phyloP scores from a whole-genome alignment of 768 basidiomycete genomes.

The Termitomyces bulborhizus region DNA sequence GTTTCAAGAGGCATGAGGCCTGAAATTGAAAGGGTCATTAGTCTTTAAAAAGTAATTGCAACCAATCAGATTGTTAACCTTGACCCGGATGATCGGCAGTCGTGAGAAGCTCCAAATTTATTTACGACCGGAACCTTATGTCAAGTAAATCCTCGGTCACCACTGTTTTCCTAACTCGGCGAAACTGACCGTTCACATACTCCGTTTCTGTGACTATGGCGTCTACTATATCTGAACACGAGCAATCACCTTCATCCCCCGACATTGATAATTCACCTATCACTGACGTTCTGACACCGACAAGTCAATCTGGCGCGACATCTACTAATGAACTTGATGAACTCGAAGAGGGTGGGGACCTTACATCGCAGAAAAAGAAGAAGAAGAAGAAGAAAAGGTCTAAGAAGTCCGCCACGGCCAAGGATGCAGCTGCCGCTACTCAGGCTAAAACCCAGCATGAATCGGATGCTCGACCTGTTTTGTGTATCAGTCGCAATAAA shows the following conservation, averaged over 20 bases:
- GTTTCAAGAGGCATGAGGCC: too few species aligned
- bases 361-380: conserved; percentile 51
- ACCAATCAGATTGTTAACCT: too few species aligned
- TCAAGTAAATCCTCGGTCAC: neutral
- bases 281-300: conserved; percentile 12
- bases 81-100: neutral
- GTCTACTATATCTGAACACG: neutral
- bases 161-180: neutral
- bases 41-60: too few species aligned
- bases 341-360: conserved; percentile 19
- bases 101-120: conserved; percentile 11
- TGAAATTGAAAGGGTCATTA: too few species aligned
- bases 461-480: conserved; percentile 49
- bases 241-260: conserved; percentile 4
- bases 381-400: conserved; percentile 55
- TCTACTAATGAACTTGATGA: conserved; percentile 16
- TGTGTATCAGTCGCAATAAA: conserved; percentile 89
- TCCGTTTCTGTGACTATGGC: neutral
- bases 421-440: conserved; percentile 25
- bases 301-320: conserved; percentile 21
- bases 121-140: neutral
- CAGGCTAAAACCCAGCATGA: conserved; percentile 26
- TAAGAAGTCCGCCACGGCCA: conserved; percentile 47
- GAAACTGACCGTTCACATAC: neutral
- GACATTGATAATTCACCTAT: conserved; percentile 9